phyloP scores from a whole-genome alignment of 208 protist species.

The Dictyostelium gargantuum region DNA sequence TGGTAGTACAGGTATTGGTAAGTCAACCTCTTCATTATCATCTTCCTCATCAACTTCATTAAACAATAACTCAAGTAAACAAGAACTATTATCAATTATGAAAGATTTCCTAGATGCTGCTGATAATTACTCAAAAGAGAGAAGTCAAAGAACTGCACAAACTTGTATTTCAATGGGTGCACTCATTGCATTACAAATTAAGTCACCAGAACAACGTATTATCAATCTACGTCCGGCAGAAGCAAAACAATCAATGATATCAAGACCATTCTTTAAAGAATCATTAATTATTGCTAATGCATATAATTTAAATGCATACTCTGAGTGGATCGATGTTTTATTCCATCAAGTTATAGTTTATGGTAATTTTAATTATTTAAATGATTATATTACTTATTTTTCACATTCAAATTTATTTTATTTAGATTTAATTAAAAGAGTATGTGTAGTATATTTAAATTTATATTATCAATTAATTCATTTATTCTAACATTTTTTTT shows the following conservation, averaged over 20 bases:
- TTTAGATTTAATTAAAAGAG: slow-evolving; percentile 53
- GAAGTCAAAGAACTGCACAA: slow-evolving; percentile 10
- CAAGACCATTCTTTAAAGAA: slow-evolving; percentile 23
- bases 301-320: slow-evolving; percentile 44
- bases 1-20: too few species aligned
- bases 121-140: slow-evolving; percentile 55
- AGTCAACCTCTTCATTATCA: too few species aligned
- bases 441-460: not conserved
- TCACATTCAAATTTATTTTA: slow-evolving; percentile 8
- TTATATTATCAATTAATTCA: too few species aligned
- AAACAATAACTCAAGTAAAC: not conserved
- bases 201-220: not conserved
- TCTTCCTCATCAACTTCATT: not conserved
- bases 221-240: slow-evolving; percentile 42
- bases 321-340: slow-evolving; percentile 60
- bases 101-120: slow-evolving; percentile 49
- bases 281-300: slow-evolving; percentile 57
- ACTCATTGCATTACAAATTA: slow-evolving; percentile 45
- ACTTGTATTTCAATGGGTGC: slow-evolving; percentile 50
- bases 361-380: slow-evolving; percentile 24
- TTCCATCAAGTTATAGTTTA: slow-evolving; percentile 7
- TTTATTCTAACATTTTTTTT: too few species aligned
- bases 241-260: not conserved
- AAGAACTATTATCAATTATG: slow-evolving; percentile 36
- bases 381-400: slow-evolving; percentile 37